Base-by-base conservation (phyloP, 768 basidiomycete genomes). In the Terana coerulea region DNA sequence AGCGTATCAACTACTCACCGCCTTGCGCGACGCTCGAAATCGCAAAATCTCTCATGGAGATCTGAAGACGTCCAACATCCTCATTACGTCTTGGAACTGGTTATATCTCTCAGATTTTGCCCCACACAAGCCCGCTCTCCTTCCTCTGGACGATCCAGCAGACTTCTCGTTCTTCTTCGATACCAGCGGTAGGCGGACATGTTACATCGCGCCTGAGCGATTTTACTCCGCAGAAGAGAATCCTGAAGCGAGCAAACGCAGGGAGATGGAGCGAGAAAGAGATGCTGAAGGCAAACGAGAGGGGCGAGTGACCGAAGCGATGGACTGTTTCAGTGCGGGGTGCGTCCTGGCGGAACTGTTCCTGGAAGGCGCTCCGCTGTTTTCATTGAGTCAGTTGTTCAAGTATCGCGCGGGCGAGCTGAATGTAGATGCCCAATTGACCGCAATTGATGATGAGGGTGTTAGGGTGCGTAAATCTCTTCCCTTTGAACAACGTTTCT, bases 111-210 rank as follows among this genome's bases (percentile, higher is more conserved):
- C 95, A 35, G 97, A 98, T 71, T 98, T 98, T 66, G 91, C 95
- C 0, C 71, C 82, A 5, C 95, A 91, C 79, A 99, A 99, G 66
- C 97, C 95, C 0, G 95, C 93, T 2, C 91, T 84, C 66, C 81
- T 99, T 10, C 97, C 97, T 0, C 78, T 98, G 37, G 93, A 99
- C 63, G 95, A 98, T 64, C 97, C 97, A 3, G 84, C 95, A 7
- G 94, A 95, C 70, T 99, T 98, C 68, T 95, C 94, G 3, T 97
- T 94, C 74, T 99, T 86, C 76, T 98, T 95, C 68, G 97, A 99
- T 68, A 93, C 92, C 3, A 93, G 91, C 11, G 91, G 92, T 1
- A 77, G 93, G 6, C 79, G 95, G 10, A 95, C 91, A 1, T 99
- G 97, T 66, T 98, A 98, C 62, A 75, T 99, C 52, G 97, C 97